Evolutionary conservation across 352 stramenopile genomes (phyloP).

Genomic region (Blastocystis sp.): DNA sequence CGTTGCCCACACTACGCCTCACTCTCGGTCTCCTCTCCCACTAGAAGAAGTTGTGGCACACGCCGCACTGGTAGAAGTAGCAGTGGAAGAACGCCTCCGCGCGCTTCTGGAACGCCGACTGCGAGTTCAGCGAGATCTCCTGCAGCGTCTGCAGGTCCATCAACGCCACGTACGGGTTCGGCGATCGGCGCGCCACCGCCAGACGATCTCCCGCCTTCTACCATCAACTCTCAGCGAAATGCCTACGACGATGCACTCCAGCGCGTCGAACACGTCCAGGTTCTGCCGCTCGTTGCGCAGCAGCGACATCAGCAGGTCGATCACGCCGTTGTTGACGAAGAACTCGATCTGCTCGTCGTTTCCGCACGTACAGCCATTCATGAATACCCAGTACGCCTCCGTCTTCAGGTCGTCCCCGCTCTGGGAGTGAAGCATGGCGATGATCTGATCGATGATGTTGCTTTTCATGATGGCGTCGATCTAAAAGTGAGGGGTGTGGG

Average conservation of each 20-base stretch:
- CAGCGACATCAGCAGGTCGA: conserved; percentile 83
- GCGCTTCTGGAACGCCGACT: conserved; percentile 88
- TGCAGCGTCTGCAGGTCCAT: conserved; percentile 87
- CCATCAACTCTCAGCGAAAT: neutral
- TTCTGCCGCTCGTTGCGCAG: conserved; percentile 82
- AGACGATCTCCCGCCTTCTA: neutral
- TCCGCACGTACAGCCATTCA: conserved; percentile 96
- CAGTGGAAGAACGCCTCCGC: conserved; percentile 94
- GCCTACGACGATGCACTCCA: conserved; percentile 6
- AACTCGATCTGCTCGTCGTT: conserved; percentile 90
- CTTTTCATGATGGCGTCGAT: conserved; percentile 77
- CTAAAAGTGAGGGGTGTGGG: conserved; percentile 90
- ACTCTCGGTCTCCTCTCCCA: conserved; percentile 84
- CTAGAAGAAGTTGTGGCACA: conserved; percentile 92
- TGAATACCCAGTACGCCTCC: conserved; percentile 96
- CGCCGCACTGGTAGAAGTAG: conserved; percentile 95
- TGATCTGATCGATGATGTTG: neutral
- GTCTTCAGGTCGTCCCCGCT: conserved; percentile 93
- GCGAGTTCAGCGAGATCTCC: conserved; percentile 80
- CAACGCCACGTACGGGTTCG: conserved; percentile 82
- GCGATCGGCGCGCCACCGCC: neutral
- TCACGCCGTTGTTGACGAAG: conserved; percentile 83
- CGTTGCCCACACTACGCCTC: neutral
- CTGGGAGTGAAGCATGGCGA: conserved; percentile 77
- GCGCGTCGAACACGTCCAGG: conserved; percentile 24